Evolutionary conservation across 805 yeast species (phyloP), one percentile per base, ranked within the genome.

Genomic region (Starmera quercuum): DNA sequence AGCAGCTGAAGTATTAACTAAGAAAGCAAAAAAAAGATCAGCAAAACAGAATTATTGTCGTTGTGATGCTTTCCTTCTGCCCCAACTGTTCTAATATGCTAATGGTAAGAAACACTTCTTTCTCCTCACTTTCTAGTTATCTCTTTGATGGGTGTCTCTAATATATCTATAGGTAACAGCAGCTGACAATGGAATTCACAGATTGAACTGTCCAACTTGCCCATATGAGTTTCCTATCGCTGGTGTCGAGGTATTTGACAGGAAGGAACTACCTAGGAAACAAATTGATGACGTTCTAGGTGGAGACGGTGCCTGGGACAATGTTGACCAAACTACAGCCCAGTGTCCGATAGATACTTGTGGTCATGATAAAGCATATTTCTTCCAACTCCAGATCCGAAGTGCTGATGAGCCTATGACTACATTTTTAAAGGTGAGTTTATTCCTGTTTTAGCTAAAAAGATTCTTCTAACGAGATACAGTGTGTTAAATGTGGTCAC

Each of bases 401-500:
- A 83, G 95, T 41, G 98, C 98, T 2, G 98, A 92, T 71, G 98
- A 92, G 64, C 98, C 98, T 17, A 92, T 92, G 97, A 92, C 98
- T 1, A 90, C 97, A 2, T 92, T 92, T 57, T 90, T 85, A 59
- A 87, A 90, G 35, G 57, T 52, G 33, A 15, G 53, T 37, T 3
- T 29, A n/a, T 29, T 28, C 15, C 10, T 15, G 16, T 23, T 20
- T 8, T 5, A 14, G 11, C 6, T 25, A 26, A 5, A 19, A 16
- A 17, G 4, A 12, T 10, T 15, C 19, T 32, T 18, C 12, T 24
- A n/a, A n/a, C n/a, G n/a, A n/a, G n/a, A n/a, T n/a, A n/a, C n/a
- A 54, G 59, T 92, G 98, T 64, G 87, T 87, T 24, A 80, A 76
- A 42, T 92, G 98, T 66, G 84, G 85, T 32, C 73, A 86, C 53